Conservation (phyloP, 2,329 filamentous ascomycete species). For the Ophiostoma himal-ulmi region DNA sequence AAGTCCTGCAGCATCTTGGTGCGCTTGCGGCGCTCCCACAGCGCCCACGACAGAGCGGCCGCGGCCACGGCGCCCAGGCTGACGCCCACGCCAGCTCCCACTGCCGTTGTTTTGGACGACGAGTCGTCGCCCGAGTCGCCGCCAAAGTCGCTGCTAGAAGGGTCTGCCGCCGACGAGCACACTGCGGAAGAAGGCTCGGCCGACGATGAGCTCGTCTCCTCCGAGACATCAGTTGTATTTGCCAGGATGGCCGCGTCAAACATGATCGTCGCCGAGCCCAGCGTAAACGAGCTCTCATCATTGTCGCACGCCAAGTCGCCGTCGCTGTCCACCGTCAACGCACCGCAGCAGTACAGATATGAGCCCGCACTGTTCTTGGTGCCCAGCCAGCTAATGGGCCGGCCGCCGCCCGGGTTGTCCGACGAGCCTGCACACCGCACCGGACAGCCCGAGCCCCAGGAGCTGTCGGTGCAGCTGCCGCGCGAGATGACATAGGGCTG, state of each 20-base stretch:
- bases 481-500: conserved; percentile 22
- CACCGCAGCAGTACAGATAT: conserved; percentile 22
- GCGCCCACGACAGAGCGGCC: conserved; percentile 21
- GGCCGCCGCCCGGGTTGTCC: conserved; percentile 16
- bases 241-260: conserved; percentile 20
- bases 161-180: background rate
- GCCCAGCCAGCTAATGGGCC: conserved; percentile 20
- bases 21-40: conserved; percentile 21
- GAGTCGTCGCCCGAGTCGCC: background rate
- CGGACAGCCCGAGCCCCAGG: conserved; percentile 24
- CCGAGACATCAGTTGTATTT: conserved; percentile 19
- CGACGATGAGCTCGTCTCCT: background rate
- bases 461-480: conserved; percentile 23
- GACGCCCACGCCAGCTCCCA: conserved; percentile 24
- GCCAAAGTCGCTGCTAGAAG: background rate
- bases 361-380: conserved; percentile 3
- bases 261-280: conserved; percentile 17
- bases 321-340: conserved; percentile 1
- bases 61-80: conserved; percentile 19
- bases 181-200: background rate
- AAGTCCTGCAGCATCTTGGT: conserved; percentile 7
- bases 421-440: conserved; percentile 15
- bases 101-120: conserved; percentile 14
- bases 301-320: conserved; percentile 19
- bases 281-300: conserved; percentile 18